These are phyloP conservation scores for Daldinia eschscholtzii DNA, from an alignment of 2,329 filamentous ascomycete genomes.

Conservation along the genomic window DNA sequence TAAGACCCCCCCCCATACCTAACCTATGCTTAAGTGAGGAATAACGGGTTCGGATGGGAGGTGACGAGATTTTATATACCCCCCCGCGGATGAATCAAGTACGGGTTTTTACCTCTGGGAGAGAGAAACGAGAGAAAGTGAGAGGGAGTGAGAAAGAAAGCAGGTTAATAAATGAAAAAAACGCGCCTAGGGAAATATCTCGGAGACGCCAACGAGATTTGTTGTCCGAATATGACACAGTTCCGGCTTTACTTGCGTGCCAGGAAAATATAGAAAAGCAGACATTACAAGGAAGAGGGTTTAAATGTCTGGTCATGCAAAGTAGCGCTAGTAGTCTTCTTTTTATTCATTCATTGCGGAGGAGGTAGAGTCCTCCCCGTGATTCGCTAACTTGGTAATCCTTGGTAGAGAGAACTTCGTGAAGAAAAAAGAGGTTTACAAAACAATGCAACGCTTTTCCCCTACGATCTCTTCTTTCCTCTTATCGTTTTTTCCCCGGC, in stretches of 20 bases:
- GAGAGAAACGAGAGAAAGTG: no score
- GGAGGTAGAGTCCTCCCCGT: slow-evolving; percentile 1
- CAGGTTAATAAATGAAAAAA: slow-evolving; percentile 5
- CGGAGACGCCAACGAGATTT: slow-evolving; percentile 3
- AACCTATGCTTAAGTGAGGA: no score
- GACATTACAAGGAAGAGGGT: slow-evolving; percentile 3
- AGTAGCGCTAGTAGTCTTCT: slow-evolving; percentile 9
- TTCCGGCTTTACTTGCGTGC: not conserved
- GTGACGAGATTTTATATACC: slow-evolving; percentile 36
- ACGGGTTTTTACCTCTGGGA: not conserved
- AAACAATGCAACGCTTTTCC: slow-evolving; percentile 40
- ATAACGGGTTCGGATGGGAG: not conserved
- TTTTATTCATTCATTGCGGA: slow-evolving; percentile 24
- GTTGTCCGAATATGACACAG: not conserved
- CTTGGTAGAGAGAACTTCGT: slow-evolving; percentile 5
- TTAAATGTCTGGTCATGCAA: slow-evolving; percentile 16
- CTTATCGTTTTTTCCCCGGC: not conserved
- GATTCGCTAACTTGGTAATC: slow-evolving; percentile 16
- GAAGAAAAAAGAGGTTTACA: slow-evolving; percentile 8
- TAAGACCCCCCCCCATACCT: no score
- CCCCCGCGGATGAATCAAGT: slow-evolving; percentile 15
- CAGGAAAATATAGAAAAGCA: slow-evolving; percentile 3
- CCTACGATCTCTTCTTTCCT: not conserved
- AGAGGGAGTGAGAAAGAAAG: not conserved
- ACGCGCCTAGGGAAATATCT: not conserved